A percentile compares a stretch with the other conserved stretches of the same genome.
phyloP scores from a whole-genome alignment of 345 rosid genomes.

The Ailanthus altissimus region DNA sequence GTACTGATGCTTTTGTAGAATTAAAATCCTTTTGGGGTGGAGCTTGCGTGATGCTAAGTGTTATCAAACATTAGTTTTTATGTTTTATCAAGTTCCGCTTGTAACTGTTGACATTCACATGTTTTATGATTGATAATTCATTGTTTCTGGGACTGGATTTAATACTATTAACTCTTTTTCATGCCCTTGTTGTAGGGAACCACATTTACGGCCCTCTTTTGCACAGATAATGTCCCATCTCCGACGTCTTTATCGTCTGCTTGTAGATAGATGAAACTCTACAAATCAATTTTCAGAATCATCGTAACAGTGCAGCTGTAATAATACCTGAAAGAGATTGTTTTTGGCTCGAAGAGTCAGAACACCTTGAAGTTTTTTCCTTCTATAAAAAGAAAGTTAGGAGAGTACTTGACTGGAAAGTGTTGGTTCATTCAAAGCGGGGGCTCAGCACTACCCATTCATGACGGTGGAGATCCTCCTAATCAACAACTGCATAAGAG shows the following conservation, averaged over 20 bases:
- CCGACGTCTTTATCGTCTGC: constrained; percentile 51
- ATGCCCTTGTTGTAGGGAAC: constrained; percentile 63
- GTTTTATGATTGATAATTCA: background rate
- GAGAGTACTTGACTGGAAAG: constrained; percentile 35
- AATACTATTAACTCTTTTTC: background rate
- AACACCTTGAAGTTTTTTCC: constrained; percentile 32
- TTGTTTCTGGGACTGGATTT: background rate
- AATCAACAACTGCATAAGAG: constrained; percentile 44
- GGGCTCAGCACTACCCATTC: constrained; percentile 61
- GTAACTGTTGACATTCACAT: background rate
- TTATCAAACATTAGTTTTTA: no score
- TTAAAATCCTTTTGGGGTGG: no score
- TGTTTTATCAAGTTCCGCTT: background rate
- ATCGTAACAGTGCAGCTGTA: constrained; percentile 30
- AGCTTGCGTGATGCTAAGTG: no score
- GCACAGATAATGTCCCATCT: constrained; percentile 76
- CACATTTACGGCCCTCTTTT: constrained; percentile 80
- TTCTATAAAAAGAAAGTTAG: constrained; percentile 35
- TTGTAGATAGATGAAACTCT: constrained; percentile 44
- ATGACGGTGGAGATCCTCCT: constrained; percentile 39
- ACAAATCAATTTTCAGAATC: constrained; percentile 24
- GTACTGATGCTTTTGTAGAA: no score
- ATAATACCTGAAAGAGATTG: constrained; percentile 33
- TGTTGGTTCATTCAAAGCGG: constrained; percentile 96
- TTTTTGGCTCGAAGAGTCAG: constrained; percentile 70